Conservation (phyloP, 805 yeast genomes). For the Lachancea nothofagi region DNA sequence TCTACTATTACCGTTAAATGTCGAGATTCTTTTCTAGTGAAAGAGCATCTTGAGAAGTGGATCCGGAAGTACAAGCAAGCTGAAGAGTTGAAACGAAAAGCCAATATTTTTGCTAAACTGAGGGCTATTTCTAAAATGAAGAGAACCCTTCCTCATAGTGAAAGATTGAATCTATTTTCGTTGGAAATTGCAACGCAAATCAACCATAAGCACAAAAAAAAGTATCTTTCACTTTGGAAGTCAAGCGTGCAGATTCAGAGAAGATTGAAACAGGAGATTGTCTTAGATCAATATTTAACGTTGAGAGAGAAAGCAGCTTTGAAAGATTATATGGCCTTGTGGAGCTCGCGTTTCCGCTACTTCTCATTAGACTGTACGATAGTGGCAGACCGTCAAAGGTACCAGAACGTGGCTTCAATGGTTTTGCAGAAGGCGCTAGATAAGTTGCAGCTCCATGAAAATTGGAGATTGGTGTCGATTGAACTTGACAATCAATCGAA, state of each 20-base stretch:
- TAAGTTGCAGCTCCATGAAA: neutral
- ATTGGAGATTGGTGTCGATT: constrained; percentile 14
- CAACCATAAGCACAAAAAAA: neutral
- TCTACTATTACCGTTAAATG: constrained; percentile 3
- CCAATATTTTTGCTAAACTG: constrained; percentile 11
- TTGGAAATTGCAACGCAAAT: neutral
- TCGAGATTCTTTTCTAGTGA: constrained; percentile 2
- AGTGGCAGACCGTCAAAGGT: constrained; percentile 9
- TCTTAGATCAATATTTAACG: constrained; percentile 10
- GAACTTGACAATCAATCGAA: constrained; percentile 23
- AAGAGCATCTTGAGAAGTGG: constrained; percentile 5
- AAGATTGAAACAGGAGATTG: constrained; percentile 8
- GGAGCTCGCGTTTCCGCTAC: constrained; percentile 12
- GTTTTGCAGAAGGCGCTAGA: neutral
- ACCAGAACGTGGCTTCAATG: neutral
- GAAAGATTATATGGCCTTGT: constrained; percentile 6
- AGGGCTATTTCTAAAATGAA: constrained; percentile 13
- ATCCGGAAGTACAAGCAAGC: neutral
- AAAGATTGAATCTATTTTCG: constrained; percentile 2
- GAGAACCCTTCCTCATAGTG: constrained; percentile 11
- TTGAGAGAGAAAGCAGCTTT: constrained; percentile 1
- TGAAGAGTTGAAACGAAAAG: constrained; percentile 9
- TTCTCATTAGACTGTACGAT: constrained; percentile 10
- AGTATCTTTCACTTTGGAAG: constrained; percentile 5
- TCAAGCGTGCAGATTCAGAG: constrained; percentile 3